phyloP scores from a whole-genome alignment of 345 rosid species.

The Rhodamnia argentea region DNA sequence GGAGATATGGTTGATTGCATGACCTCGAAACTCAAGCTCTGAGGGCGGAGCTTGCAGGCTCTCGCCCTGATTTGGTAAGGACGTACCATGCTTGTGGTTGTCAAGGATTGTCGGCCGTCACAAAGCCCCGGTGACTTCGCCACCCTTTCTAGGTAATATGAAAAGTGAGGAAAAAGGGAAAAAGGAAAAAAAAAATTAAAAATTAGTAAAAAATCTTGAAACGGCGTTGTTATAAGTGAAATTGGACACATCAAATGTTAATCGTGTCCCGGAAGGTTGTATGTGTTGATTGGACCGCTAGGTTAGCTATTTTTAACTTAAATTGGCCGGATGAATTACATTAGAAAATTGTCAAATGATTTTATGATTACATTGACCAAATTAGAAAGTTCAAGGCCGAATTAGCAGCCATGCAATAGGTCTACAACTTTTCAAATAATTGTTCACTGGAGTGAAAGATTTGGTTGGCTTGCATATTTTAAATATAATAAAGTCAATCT shows the following conservation, averaged over 20 bases:
- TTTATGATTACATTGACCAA: too few species aligned
- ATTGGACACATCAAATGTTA: too few species aligned
- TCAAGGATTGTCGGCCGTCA: background rate
- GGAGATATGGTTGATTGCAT: constrained; percentile 69
- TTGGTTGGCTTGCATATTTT: background rate
- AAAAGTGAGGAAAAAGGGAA: background rate
- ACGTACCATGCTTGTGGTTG: background rate
- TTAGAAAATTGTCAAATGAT: too few species aligned
- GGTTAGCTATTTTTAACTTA: too few species aligned
- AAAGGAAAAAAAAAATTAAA: background rate
- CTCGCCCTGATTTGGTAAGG: background rate
- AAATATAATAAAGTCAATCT: background rate
- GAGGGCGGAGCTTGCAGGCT: constrained; percentile 36
- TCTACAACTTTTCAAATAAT: background rate
- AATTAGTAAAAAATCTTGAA: background rate
- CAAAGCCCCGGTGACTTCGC: background rate
- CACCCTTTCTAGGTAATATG: background rate
- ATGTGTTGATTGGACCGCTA: too few species aligned
- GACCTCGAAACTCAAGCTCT: constrained; percentile 64
- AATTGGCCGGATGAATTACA: too few species aligned
- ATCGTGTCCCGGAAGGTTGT: too few species aligned
- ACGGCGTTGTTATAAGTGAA: rapidly evolving
- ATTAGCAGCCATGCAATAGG: rapidly evolving
- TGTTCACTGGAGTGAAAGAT: background rate
- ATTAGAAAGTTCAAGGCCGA: too few species aligned